phyloP scores from a whole-genome alignment of 2,329 filamentous ascomycete genomes.

The Ophiostoma sp. region DNA sequence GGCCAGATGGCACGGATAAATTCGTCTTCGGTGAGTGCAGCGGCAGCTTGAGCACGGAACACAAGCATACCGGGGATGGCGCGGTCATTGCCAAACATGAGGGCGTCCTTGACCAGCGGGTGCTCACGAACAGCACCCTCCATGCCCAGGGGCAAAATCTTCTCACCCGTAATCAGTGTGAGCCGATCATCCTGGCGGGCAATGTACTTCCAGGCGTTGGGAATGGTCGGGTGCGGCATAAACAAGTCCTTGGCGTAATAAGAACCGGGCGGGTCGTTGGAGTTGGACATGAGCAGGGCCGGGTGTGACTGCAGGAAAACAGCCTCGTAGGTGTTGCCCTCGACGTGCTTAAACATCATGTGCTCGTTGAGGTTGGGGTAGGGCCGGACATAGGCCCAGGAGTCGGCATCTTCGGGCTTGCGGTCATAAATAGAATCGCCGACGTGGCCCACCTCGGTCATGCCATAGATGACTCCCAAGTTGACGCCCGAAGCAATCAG shows the following conservation, averaged over 20 bases:
- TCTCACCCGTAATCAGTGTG: constrained; percentile 43
- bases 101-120: constrained; percentile 37
- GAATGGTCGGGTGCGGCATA: constrained; percentile 39
- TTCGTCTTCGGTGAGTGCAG: constrained; percentile 35
- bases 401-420: constrained; percentile 41
- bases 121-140: constrained; percentile 40
- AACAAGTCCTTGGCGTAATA: constrained; percentile 42
- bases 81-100: constrained; percentile 40
- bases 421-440: constrained; percentile 43
- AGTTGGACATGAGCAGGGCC: constrained; percentile 39
- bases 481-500: constrained; percentile 51
- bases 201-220: constrained; percentile 43
- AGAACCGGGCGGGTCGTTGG: constrained; percentile 40
- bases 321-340: constrained; percentile 39
- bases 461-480: constrained; percentile 45
- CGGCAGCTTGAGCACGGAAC: constrained; percentile 35
- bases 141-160: constrained; percentile 41
- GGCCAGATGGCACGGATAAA: constrained; percentile 43
- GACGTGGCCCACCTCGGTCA: constrained; percentile 46
- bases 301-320: constrained; percentile 40
- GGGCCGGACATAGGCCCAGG: constrained; percentile 46
- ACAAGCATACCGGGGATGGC: constrained; percentile 38
- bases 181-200: constrained; percentile 42
- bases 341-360: constrained; percentile 42
- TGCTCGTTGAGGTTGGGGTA: constrained; percentile 40